Evolutionary conservation across 1,284 basidiomycete species (phyloP).

Genomic region (Cutaneotrichosporon cyanovorans): DNA sequence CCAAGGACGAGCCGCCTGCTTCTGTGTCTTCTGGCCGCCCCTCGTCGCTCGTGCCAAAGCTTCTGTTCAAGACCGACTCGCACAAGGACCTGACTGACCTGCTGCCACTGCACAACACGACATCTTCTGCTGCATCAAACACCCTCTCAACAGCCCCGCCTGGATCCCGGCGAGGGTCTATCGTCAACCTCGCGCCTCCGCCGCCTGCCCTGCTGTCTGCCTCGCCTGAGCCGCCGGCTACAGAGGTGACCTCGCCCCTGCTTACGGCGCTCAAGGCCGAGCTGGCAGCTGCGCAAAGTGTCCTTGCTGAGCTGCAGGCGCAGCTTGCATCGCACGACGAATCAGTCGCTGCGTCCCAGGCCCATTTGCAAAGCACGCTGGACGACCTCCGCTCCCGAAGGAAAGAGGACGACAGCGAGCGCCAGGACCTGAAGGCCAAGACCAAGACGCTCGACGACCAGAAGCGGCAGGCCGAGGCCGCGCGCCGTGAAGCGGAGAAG

Average conservation of each 20-base stretch:
- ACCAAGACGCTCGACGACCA: conserved; percentile 80
- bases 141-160: too few relatives aligned
- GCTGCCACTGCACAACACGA: conserved; percentile 41
- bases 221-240: conserved; percentile 23
- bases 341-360: conserved; percentile 57
- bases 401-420: conserved; percentile 70
- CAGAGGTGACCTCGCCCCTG: conserved; percentile 51
- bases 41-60: conserved; percentile 12
- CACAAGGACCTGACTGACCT: conserved; percentile 18
- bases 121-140: conserved; percentile 28
- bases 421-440: conserved; percentile 68
- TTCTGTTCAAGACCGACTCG: conserved; percentile 17
- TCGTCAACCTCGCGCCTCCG: conserved; percentile 25
- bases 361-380: conserved; percentile 62
- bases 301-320: conserved; percentile 62
- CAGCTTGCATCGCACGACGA: conserved; percentile 66
- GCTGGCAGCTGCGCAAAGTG: conserved; percentile 60
- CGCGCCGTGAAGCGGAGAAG: conserved; percentile 78
- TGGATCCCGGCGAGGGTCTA: conserved; percentile 29
- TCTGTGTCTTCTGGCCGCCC: too few relatives aligned
- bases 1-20: conserved; percentile 30
- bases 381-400: conserved; percentile 67
- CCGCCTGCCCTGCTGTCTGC: conserved; percentile 10
- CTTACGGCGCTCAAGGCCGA: conserved; percentile 70
- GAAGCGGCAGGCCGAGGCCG: conserved; percentile 70